Percentiles rank a stretch among this genome's conserved stretches.
Conservation (phyloP, 306 rosid species). For the Malus asiatica region DNA sequence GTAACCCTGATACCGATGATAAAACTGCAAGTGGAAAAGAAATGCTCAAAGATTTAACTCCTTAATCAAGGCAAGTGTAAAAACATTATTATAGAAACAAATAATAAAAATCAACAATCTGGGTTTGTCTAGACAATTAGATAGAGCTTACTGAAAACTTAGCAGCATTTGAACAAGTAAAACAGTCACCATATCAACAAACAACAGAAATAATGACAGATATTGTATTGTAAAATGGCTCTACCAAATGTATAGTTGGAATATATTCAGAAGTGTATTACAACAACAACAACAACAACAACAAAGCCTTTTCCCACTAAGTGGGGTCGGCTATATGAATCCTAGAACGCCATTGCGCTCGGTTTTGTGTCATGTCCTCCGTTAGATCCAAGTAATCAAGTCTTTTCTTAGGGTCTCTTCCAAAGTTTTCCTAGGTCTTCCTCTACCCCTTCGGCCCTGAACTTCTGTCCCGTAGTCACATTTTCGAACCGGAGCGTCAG, state of each 20-base stretch:
- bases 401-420: too few relatives aligned
- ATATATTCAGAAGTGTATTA: background rate
- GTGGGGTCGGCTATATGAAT: too few relatives aligned
- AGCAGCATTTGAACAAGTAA: background rate
- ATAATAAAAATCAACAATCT: background rate
- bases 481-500: too few relatives aligned
- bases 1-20: constrained; percentile 67
- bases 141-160: background rate
- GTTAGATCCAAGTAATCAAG: too few relatives aligned
- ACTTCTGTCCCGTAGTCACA: too few relatives aligned
- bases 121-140: background rate
- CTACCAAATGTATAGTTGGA: background rate
- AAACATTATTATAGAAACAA: background rate
- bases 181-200: background rate
- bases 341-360: too few relatives aligned
- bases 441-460: too few relatives aligned
- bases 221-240: background rate
- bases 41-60: background rate
- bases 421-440: too few relatives aligned
- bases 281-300: too few relatives aligned
- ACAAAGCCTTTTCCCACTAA: too few relatives aligned
- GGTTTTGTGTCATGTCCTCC: too few relatives aligned
- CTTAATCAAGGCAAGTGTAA: background rate
- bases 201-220: background rate
- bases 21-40: constrained; percentile 50